Evolutionary conservation across 2,329 filamentous ascomycete genomes (phyloP), one percentile per base, ranked within the genome.

Genomic region (Gaeumannomyces tritici): DNA sequence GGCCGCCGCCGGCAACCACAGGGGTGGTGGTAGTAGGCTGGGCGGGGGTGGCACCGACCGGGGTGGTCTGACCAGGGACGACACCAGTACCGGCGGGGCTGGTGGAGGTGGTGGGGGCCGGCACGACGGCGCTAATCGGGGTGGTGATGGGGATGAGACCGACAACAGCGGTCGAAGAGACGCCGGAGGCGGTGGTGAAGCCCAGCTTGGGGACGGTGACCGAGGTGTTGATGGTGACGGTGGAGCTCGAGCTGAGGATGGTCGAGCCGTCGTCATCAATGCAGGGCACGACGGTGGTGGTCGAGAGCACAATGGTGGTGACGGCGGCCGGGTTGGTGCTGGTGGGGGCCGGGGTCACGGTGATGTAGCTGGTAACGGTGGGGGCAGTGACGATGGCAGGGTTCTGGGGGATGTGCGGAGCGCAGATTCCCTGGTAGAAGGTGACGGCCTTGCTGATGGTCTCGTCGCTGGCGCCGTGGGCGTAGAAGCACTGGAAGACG

Each of bases 341-440:
- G 24, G 74, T 73, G 18, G 73, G 66, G 21, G 74, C 73, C 57
- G 79, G 73, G 18, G 79, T 78, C 64, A 79, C 77, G 35, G 83
- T 82, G 70, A 85, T 80, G 74, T 88, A 83, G 62, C 80, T 81
- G 69, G 85, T 84, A 73, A 85, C 78, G 54, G 81, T 80, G 68
- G 91, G 86, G 66, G 84, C 86, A 60, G 89, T 96, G 71, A 91
- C 84, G 70, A 98, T 90, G 66, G 82, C 90, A n/a, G 93, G 91
- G 83, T 97, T 96, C 72, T 83, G 69, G 21, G 83, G 79, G 47
- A 91, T 83, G 75, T 88, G 88, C 61, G 83, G 77, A 63, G 89
- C 91, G 79, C 93, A 98, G 77, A 98, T 90, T 73, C 93, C 93
- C 75, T 93, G 88, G 81, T 97, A 89, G 85, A 90, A 96, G 70